Base-by-base conservation (phyloP, 805 yeast genomes). In the Candida endomychidarum region DNA sequence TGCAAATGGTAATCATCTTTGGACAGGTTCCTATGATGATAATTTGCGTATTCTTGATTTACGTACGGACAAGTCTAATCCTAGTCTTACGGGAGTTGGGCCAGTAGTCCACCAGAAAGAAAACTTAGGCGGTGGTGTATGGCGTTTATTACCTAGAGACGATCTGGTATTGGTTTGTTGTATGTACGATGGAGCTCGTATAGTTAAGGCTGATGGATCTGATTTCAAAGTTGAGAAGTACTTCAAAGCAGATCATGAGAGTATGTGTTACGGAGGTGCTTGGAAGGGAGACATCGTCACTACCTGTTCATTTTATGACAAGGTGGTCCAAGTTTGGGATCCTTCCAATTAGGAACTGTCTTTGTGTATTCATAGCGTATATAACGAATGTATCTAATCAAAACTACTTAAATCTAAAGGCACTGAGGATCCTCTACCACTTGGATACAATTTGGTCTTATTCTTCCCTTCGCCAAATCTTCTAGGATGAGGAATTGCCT, bases 191-290 rank as follows among this genome's bases (percentile, higher is more conserved):
- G 99, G 99, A 12, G 96, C 96, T 1, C 71, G 89, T 42, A 67
- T 90, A 0, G 57, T 90, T 0, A 57, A 50, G 8, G 53, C 56
- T 2, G 51, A 45, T 5, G 46, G 38, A 5, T 48, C 47, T n/a
- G 37, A 35, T 5, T 75, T 39, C 54, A 59, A 45, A 12, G 67
- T 67, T 6, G 27, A 43, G 2, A 65, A 67, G 18, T 74, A 71
- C 41, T 75, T 77, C 56, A 82, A 81, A 53, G 72, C 74, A 9
- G 85, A 83, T 21, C 98, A 91, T 56, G 81, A 80, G 36, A 87
- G 96, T 44, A 91, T 93, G 88, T 90, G 91, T 40, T 91, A 91
- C 54, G 99, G 98, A 0, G 96, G 95, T 4, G 96, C 86, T 55
- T 90, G 97, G 96, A 61, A 71, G 10, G 68, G 69, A 4, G 78